phyloP scores from a whole-genome alignment of 2,329 filamentous ascomycete species.

The Colletotrichum paranaense region DNA sequence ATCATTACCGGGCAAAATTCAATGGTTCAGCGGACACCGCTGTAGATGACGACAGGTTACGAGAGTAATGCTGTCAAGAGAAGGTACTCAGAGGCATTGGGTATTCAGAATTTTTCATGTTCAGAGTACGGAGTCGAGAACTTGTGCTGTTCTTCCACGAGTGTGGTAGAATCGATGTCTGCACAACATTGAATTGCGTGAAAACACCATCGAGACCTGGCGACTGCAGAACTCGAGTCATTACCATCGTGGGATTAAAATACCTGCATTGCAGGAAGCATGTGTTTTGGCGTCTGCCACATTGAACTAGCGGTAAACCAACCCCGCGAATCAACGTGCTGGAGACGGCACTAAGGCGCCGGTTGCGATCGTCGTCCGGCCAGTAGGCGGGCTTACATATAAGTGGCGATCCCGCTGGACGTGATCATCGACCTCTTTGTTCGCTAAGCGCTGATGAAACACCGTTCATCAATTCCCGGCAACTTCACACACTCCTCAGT shows the following conservation, averaged over 20 bases:
- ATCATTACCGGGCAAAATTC: too few relatives aligned
- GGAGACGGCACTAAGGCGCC: neutral
- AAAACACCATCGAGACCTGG: neutral
- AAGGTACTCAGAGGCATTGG: too few relatives aligned
- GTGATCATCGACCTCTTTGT: neutral
- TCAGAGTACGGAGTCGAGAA: too few relatives aligned
- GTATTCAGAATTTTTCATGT: too few relatives aligned
- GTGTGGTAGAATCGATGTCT: neutral
- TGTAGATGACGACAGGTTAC: too few relatives aligned
- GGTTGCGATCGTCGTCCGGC: neutral
- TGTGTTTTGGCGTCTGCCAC: neutral
- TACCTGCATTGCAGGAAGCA: neutral
- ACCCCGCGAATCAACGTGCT: neutral
- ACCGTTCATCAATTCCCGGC: neutral
- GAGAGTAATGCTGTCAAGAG: too few relatives aligned
- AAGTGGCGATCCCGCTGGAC: neutral
- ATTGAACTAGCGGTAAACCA: neutral
- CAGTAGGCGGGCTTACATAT: neutral
- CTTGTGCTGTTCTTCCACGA: neutral
- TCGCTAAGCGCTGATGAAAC: neutral
- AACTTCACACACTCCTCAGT: neutral
- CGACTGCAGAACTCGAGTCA: neutral
- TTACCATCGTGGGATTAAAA: neutral
- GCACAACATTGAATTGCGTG: neutral
- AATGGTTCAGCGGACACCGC: too few relatives aligned